Base-by-base conservation (phyloP, 352 stramenopile genomes). In the Globisporangium alternatum region DNA sequence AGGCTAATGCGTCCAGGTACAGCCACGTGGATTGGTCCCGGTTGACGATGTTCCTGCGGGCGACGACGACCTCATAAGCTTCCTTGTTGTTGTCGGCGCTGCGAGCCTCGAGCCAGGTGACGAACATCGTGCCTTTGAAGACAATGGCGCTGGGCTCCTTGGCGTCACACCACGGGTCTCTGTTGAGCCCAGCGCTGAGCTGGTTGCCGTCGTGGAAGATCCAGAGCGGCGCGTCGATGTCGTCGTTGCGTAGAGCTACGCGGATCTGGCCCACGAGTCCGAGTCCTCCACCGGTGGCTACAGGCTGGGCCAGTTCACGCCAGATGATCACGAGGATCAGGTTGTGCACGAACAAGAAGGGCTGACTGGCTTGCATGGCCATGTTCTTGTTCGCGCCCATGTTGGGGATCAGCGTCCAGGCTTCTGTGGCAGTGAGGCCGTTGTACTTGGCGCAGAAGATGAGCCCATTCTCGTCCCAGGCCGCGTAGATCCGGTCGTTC, bases 141-240 rank as follows among this genome's bases (percentile, higher is more conserved):
- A 88, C 73, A 2, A 74, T 61, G 0, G 71, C 69, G 13, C 56
- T 59, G 0, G 82, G 80, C 0, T 86, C 66, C 8, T 69, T 71
- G 17, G 84, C 79, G 49, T 90, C 68, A 54, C 78, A 80, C 0
- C 58, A 30, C 5, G 70, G 68, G 44, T 91, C 65, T 22, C 58
- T 63, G 61, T 93, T 93, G 21, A 93, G 67, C 0, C 84, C 84
- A 0, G 62, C 37, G 10, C 68, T 56, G 0, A 60, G 8, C 0
- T 75, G 41, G 41, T 89, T 88, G 2, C 80, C 79, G 51, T 93
- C 84, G 63, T 93, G 82, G 47, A 91, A 90, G 33, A 88, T 88
- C 84, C 84, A 93, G 2, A 85, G 49, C 0, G 76, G 78, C 0
- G 80, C 77, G 28, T 85, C 71, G 17, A 56, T 60, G 33, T 84